These are phyloP conservation scores for Zymoseptoria passerinii DNA, from an alignment of 2,329 filamentous ascomycete genomes.

Conservation along the genomic window DNA sequence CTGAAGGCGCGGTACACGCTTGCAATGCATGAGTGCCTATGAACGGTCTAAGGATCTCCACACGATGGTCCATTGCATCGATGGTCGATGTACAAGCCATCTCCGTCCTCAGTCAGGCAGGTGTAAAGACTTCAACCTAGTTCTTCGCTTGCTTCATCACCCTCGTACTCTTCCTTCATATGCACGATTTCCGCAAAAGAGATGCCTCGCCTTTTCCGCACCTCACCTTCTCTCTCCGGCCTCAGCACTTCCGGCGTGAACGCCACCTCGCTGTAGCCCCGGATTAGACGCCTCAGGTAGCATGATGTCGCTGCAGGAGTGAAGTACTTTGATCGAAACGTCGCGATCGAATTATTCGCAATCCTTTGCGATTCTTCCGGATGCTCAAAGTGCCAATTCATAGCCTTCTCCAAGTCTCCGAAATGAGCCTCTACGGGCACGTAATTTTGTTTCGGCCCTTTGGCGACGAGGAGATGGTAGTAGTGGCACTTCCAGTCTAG, in stretches of 20 bases:
- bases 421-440: constrained; percentile 21
- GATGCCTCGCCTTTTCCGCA: constrained; percentile 3
- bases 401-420: constrained; percentile 21
- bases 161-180: neutral
- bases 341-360: constrained; percentile 19
- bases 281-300: constrained; percentile 24
- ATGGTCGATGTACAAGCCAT: neutral
- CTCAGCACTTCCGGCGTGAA: constrained; percentile 18
- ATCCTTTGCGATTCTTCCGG: constrained; percentile 19
- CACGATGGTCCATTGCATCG: neutral
- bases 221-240: constrained; percentile 1
- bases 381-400: constrained; percentile 19
- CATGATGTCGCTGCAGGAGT: constrained; percentile 26
- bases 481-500: constrained; percentile 21
- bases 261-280: constrained; percentile 19
- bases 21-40: neutral
- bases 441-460: constrained; percentile 24
- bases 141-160: neutral
- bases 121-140: neutral
- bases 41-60: neutral
- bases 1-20: neutral
- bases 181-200: constrained; percentile 5
- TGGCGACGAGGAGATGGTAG: constrained; percentile 19
- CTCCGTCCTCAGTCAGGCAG: too few species aligned
- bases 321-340: constrained; percentile 23